These are phyloP conservation scores for Lyophyllum shimeji DNA, from an alignment of 768 basidiomycete species.

Conservation along the genomic window DNA sequence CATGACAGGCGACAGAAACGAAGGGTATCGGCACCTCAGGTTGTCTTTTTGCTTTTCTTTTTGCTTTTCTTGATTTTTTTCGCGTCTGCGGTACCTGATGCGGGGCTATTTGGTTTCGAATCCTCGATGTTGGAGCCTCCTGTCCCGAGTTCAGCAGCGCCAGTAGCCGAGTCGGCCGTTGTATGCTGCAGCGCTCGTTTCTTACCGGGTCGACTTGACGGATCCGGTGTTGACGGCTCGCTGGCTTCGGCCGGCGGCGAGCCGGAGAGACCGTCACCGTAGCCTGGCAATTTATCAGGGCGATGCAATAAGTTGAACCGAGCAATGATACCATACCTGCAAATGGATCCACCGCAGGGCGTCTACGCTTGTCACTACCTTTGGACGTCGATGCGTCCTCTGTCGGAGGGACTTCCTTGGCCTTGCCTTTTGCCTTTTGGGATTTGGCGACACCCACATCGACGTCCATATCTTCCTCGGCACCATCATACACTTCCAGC, in stretches of 20 bases:
- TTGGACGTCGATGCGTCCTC: conserved; percentile 8
- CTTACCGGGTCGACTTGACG: conserved; percentile 9
- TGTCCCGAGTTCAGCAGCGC: conserved; percentile 6
- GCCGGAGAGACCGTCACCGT: conserved; percentile 28
- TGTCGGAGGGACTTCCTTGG: conserved; percentile 15
- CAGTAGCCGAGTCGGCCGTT: conserved; percentile 7
- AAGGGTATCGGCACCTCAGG: not conserved
- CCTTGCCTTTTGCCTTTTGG: conserved; percentile 39
- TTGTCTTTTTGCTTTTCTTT: conserved; percentile 30
- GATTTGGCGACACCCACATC: conserved; percentile 7
- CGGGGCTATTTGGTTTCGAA: conserved; percentile 1
- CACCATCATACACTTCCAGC: conserved; percentile 40
- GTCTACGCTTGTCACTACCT: conserved; percentile 42
- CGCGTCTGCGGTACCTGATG: conserved; percentile 7
- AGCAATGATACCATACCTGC: conserved; percentile 42
- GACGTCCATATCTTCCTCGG: conserved; percentile 18
- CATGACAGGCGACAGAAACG: not conserved
- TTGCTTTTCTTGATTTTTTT: conserved; percentile 31
- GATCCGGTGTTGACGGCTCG: conserved; percentile 2
- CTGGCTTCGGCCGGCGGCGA: not conserved
- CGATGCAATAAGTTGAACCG: not conserved
- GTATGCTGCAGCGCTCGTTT: conserved; percentile 10
- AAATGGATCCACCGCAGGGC: conserved; percentile 63
- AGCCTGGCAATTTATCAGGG: conserved; percentile 24
- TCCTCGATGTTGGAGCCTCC: not conserved